Conservation (phyloP, 768 basidiomycete species). For the Naganishia vaughanmartiniae region DNA sequence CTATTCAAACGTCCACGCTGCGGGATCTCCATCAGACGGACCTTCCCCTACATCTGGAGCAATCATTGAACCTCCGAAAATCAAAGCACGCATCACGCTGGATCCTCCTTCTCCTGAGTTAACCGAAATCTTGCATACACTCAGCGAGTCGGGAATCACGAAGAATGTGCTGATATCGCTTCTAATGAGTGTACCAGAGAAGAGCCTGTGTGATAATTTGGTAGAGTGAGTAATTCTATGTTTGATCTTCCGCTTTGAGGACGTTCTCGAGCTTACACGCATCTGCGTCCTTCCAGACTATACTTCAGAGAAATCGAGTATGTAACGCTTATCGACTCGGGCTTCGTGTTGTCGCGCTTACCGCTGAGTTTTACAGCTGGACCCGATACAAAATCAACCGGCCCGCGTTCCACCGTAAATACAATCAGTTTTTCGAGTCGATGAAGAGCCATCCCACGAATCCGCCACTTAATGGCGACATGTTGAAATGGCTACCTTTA, state of each 20-base stretch:
- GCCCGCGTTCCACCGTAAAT: constrained; percentile 48
- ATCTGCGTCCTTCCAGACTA: constrained; percentile 3
- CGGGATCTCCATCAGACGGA: constrained; percentile 39
- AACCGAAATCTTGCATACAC: constrained; percentile 45
- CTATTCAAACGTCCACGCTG: constrained; percentile 18
- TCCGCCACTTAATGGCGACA: constrained; percentile 50
- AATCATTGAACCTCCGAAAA: constrained; percentile 28
- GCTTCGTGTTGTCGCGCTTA: not conserved
- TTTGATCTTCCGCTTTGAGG: not conserved
- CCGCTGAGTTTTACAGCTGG: constrained; percentile 43
- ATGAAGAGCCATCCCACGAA: constrained; percentile 45
- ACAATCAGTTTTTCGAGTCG: constrained; percentile 50
- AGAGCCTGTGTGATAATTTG: constrained; percentile 49
- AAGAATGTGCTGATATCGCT: constrained; percentile 50
- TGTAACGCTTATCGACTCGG: not conserved
- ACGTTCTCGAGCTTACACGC: not conserved
- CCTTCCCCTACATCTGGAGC: constrained; percentile 42
- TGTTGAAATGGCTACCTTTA: constrained; percentile 51
- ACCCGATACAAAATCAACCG: constrained; percentile 54
- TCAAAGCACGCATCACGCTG: constrained; percentile 25
- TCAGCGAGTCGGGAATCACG: constrained; percentile 52
- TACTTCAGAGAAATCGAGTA: constrained; percentile 42
- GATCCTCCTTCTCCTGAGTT: constrained; percentile 37
- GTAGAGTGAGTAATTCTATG: constrained; percentile 37
- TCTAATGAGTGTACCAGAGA: constrained; percentile 50